phyloP scores from a whole-genome alignment of 148 eudicot species.

The Rhododendron henanense region DNA sequence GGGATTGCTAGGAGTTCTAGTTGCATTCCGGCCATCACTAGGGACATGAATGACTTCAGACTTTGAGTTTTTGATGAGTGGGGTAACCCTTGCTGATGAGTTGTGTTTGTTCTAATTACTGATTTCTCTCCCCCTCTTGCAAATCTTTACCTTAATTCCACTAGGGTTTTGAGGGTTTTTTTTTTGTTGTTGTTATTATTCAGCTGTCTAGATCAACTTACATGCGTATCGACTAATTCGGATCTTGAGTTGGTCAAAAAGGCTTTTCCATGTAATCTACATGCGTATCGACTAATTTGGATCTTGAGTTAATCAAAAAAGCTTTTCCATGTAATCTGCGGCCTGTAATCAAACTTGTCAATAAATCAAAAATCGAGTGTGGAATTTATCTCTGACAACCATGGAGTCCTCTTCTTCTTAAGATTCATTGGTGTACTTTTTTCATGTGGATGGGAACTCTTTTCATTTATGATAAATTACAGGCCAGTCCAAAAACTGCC shows the following conservation, averaged over 20 bases:
- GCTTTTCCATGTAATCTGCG: background rate
- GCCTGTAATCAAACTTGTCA: background rate
- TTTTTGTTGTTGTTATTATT: too few species aligned
- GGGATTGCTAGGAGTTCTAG: constrained; percentile 77
- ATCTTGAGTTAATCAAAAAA: background rate
- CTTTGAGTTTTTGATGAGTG: background rate
- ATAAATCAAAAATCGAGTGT: background rate
- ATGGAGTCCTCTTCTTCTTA: background rate
- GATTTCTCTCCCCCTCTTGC: background rate
- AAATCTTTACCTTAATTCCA: background rate
- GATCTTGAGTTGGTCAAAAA: background rate
- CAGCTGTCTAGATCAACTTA: too few species aligned
- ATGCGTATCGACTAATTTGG: too few species aligned
- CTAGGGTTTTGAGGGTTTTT: background rate
- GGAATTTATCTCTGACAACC: background rate
- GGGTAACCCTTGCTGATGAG: background rate
- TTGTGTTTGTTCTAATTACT: background rate
- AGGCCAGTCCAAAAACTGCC: too few species aligned
- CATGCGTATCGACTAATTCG: too few species aligned
- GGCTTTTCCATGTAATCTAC: background rate
- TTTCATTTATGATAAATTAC: too few species aligned
- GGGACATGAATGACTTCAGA: constrained; percentile 32
- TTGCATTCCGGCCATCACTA: constrained; percentile 65
- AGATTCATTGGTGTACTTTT: background rate
- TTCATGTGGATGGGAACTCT: background rate